A percentile compares a stretch with the other conserved stretches of the same genome.
These are phyloP conservation scores for Vachellia pachyceras DNA, from an alignment of 306 rosid species.

Conservation along the genomic window DNA sequence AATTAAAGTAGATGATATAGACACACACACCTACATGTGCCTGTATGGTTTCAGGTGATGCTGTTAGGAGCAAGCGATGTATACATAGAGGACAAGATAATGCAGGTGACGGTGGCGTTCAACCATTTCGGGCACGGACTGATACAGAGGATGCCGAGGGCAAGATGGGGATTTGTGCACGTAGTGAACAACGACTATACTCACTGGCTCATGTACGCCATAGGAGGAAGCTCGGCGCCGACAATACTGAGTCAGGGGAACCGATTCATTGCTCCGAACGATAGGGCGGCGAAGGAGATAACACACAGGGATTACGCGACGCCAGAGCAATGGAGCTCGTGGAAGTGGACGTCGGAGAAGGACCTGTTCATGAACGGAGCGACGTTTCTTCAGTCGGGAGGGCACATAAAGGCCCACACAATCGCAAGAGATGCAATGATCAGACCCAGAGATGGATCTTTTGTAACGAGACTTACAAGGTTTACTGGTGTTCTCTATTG, in stretches of 20 bases:
- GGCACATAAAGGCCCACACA: neutral
- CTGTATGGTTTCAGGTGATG: slow-evolving; percentile 63
- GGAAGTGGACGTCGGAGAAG: slow-evolving; percentile 79
- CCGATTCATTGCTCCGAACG: slow-evolving; percentile 68
- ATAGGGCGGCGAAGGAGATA: slow-evolving; percentile 47
- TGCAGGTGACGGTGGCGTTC: slow-evolving; percentile 89
- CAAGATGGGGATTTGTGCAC: slow-evolving; percentile 79
- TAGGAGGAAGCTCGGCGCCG: slow-evolving; percentile 78
- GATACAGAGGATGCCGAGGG: slow-evolving; percentile 85
- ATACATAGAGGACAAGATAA: slow-evolving; percentile 49
- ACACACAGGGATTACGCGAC: slow-evolving; percentile 65
- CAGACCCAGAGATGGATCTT: slow-evolving; percentile 51
- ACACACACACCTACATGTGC: too few species aligned
- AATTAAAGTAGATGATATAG: neutral
- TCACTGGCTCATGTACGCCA: slow-evolving; percentile 90
- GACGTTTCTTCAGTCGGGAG: slow-evolving; percentile 53
- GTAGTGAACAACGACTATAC: slow-evolving; percentile 87
- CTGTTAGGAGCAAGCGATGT: slow-evolving; percentile 76
- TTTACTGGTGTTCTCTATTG: slow-evolving; percentile 63
- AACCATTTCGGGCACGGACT: slow-evolving; percentile 81
- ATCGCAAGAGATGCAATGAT: slow-evolving; percentile 42
- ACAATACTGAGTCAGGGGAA: slow-evolving; percentile 88
- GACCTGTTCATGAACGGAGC: slow-evolving; percentile 82
- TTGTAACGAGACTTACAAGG: slow-evolving; percentile 51
- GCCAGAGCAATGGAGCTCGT: slow-evolving; percentile 40